phyloP scores from a whole-genome alignment of 306 rosid species.

The Senna siamea region DNA sequence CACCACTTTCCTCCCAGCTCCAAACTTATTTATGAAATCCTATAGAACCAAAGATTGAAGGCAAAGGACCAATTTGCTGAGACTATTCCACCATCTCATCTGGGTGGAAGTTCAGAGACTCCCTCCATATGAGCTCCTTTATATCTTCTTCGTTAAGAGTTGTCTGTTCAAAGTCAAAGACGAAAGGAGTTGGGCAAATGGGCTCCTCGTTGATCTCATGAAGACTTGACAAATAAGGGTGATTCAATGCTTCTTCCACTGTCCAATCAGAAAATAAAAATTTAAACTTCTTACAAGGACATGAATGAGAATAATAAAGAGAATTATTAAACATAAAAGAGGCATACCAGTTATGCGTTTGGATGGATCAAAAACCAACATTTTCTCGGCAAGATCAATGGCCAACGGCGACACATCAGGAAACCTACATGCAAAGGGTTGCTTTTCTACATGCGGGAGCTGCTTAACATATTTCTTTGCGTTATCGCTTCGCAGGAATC shows the following conservation, averaged over 20 bases:
- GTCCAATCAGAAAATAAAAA: conserved; percentile 31
- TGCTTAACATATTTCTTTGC: conserved; percentile 93
- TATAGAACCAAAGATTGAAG: conserved; percentile 5
- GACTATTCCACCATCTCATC: conserved; percentile 41
- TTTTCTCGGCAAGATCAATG: conserved; percentile 89
- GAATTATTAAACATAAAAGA: conserved; percentile 24
- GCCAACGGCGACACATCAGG: conserved; percentile 76
- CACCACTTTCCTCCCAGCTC: conserved; percentile 33
- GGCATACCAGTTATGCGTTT: conserved; percentile 84
- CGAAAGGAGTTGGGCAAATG: conserved; percentile 72
- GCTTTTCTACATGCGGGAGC: conserved; percentile 74
- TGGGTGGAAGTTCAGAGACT: conserved; percentile 60
- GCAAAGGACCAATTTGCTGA: background rate
- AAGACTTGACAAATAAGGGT: conserved; percentile 84
- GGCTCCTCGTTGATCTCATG: conserved; percentile 99
- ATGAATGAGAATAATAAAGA: conserved; percentile 3
- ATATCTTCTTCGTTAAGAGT: conserved; percentile 84
- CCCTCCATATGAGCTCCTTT: conserved; percentile 91
- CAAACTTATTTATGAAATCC: conserved; percentile 31
- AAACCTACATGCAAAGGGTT: conserved; percentile 63
- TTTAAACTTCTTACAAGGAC: conserved; percentile 22
- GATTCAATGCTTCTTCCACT: conserved; percentile 94
- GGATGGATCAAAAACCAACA: conserved; percentile 88
- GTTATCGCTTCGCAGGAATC: conserved; percentile 91
- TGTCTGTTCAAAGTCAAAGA: conserved; percentile 83